Conservation (phyloP, 495 filamentous ascomycete genomes). For the Penicillium cataractarum region DNA sequence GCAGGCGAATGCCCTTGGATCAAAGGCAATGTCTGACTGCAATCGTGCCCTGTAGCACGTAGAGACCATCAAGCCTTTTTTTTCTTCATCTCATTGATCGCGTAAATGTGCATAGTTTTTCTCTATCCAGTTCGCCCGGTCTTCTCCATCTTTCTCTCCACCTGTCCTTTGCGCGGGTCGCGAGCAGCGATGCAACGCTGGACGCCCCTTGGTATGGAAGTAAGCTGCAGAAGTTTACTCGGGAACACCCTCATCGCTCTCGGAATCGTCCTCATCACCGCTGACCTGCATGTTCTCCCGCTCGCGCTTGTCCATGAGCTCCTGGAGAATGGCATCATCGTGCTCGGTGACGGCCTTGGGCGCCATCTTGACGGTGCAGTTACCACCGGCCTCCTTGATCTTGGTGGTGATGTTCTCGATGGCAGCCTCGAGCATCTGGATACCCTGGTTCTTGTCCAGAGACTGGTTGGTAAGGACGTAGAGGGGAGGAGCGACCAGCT, state of each 20-base stretch:
- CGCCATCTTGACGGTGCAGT: constrained; percentile 90
- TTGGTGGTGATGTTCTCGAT: constrained; percentile 80
- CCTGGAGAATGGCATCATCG: constrained; percentile 94
- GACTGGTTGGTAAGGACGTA: constrained; percentile 94
- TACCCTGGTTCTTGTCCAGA: constrained; percentile 86
- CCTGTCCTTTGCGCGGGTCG: constrained; percentile 23
- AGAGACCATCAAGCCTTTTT: constrained; percentile 37
- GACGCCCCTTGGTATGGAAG: constrained; percentile 20
- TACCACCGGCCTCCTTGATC: constrained; percentile 75
- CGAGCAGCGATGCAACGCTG: constrained; percentile 24
- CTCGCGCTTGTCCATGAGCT: constrained; percentile 98
- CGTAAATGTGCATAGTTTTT: constrained; percentile 47
- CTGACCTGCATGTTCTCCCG: constrained; percentile 96
- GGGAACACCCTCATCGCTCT: constrained; percentile 76
- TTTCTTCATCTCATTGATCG: constrained; percentile 39
- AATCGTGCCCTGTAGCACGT: constrained; percentile 37
- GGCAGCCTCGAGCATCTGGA: constrained; percentile 79
- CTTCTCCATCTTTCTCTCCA: constrained; percentile 13
- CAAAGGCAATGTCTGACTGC: constrained; percentile 35
- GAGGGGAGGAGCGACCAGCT: constrained; percentile 91
- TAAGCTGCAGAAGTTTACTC: constrained; percentile 42
- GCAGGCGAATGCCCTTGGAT: constrained; percentile 30
- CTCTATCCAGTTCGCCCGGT: constrained; percentile 36
- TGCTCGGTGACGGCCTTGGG: constrained; percentile 98
- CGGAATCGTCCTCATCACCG: constrained; percentile 91